phyloP scores from a whole-genome alignment of 345 rosid species.

The Raphanus raphanistrum region DNA sequence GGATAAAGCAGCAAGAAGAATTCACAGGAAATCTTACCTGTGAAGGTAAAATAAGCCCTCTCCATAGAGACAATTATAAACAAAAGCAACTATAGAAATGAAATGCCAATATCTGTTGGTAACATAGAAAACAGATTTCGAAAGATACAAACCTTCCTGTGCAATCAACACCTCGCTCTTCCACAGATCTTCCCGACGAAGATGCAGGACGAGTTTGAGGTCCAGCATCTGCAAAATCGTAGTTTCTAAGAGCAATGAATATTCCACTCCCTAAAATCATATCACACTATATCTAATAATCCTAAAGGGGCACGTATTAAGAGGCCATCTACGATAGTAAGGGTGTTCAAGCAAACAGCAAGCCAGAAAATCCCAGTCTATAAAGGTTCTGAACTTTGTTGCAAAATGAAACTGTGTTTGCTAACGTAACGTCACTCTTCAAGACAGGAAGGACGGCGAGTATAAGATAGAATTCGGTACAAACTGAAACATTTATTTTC shows the following conservation, averaged over 20 bases:
- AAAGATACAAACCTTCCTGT: conserved; percentile 48
- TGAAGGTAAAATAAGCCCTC: background rate
- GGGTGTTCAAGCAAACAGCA: conserved; percentile 12
- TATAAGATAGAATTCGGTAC: conserved; percentile 10
- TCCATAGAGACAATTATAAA: background rate
- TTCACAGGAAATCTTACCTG: background rate
- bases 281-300: conserved; percentile 10
- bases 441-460: background rate
- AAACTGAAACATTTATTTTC: background rate
- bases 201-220: conserved; percentile 55
- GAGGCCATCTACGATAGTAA: conserved; percentile 3
- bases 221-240: conserved; percentile 51
- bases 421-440: conserved; percentile 1
- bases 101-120: conserved; percentile 10
- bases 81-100: conserved; percentile 6
- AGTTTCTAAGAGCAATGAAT: conserved; percentile 21
- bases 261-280: conserved; percentile 18
- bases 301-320: conserved; percentile 14
- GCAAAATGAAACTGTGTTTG: conserved; percentile 12
- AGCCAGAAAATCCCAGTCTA: conserved; percentile 7
- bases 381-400: conserved; percentile 2
- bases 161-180: conserved; percentile 49
- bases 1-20: conserved; percentile 6
- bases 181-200: conserved; percentile 49
- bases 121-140: conserved; percentile 1